Percentiles rank a stretch among this genome's conserved stretches.
Evolutionary conservation across 257 asterid species (phyloP).

Genomic region (Schizonepeta tenuifolia): DNA sequence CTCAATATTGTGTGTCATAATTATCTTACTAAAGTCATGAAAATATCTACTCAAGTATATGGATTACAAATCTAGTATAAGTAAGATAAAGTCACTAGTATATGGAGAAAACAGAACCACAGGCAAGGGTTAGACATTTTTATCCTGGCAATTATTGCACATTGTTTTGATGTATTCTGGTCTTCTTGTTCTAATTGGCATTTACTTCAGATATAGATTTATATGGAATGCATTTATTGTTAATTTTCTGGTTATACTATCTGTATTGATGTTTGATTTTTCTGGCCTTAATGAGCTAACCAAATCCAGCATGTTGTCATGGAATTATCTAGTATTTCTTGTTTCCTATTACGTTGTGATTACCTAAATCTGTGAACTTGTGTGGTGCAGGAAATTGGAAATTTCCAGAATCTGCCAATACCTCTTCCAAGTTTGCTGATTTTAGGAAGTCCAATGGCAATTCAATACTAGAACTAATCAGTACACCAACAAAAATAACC

Average conservation of each 20-base stretch:
- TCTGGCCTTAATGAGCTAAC: constrained; percentile 24
- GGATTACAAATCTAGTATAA: not conserved
- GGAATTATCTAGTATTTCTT: not conserved
- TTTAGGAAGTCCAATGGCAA: constrained; percentile 78
- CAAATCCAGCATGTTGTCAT: not conserved
- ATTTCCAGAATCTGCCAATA: constrained; percentile 68
- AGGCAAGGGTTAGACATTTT: not conserved
- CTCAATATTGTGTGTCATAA: too few species aligned
- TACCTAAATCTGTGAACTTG: constrained; percentile 14
- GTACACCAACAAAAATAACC: constrained; percentile 86
- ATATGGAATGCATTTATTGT: not conserved
- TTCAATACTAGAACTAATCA: constrained; percentile 79
- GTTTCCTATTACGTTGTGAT: not conserved
- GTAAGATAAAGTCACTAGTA: not conserved
- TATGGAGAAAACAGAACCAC: not conserved
- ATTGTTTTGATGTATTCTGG: not conserved
- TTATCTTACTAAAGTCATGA: not conserved
- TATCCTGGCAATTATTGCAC: not conserved
- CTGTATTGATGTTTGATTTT: constrained; percentile 16
- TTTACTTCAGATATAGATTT: not conserved
- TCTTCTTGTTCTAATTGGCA: not conserved
- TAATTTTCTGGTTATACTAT: not conserved
- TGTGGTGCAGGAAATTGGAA: constrained; percentile 81
- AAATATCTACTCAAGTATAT: not conserved
- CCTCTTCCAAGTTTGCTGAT: constrained; percentile 80